phyloP scores from a whole-genome alignment of 371 early-diverging fungal genomes.

The Zancudomyces culisetae region DNA sequence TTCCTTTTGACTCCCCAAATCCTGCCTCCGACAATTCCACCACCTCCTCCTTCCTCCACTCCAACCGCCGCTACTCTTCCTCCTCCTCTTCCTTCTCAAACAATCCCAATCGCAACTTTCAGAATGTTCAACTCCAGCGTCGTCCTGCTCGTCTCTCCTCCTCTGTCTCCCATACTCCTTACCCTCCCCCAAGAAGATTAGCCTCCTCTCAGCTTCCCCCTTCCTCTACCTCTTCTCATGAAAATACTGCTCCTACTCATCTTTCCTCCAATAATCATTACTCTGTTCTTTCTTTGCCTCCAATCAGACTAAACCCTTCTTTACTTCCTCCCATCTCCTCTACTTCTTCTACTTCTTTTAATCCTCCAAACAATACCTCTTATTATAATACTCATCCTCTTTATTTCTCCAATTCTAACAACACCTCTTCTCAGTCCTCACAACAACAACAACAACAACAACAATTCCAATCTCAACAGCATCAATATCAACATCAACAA shows the following conservation, averaged over 20 bases:
- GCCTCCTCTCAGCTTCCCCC: neutral
- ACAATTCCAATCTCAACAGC: slow-evolving; percentile 7
- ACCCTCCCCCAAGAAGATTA: neutral
- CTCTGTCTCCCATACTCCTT: neutral
- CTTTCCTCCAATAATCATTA: neutral
- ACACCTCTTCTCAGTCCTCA: slow-evolving; percentile 4
- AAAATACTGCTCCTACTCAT: neutral
- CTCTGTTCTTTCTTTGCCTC: neutral
- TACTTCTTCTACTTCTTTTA: neutral
- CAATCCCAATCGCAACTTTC: neutral
- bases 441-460: slow-evolving; percentile 6
- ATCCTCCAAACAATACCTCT: neutral
- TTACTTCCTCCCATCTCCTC: neutral
- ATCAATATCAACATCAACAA: slow-evolving; percentile 2
- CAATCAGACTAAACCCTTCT: neutral
- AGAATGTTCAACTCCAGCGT: neutral
- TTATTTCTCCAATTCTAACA: slow-evolving; percentile 7
- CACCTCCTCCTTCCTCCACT: slow-evolving; percentile 10
- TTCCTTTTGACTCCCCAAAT: slow-evolving; percentile 17
- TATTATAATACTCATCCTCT: slow-evolving; percentile 17
- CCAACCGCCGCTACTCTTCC: neutral
- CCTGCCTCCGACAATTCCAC: slow-evolving; percentile 17
- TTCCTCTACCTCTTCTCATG: neutral
- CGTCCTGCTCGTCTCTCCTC: neutral
- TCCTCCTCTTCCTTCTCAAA: neutral